phyloP scores from a whole-genome alignment of 352 stramenopile species.

The Globisporangium paroecandrum region DNA sequence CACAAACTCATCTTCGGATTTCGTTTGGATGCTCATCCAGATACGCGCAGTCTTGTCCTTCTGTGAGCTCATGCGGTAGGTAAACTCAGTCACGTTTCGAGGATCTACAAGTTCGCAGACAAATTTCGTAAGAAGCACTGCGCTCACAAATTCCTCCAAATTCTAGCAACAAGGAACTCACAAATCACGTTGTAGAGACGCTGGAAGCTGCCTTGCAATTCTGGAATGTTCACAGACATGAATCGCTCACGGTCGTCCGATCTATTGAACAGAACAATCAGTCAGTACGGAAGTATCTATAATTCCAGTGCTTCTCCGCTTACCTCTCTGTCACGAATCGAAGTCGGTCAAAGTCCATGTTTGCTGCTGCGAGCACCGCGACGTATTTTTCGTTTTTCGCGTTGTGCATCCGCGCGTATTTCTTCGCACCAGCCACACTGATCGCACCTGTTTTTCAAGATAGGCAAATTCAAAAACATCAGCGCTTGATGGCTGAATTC shows the following conservation, averaged over 20 bases:
- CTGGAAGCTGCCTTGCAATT: slow-evolving; percentile 92
- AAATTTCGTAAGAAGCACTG: background rate
- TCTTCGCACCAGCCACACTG: slow-evolving; percentile 94
- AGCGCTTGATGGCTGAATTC: background rate
- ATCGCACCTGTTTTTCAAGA: slow-evolving; percentile 79
- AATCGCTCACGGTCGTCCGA: slow-evolving; percentile 95
- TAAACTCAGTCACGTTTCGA: slow-evolving; percentile 95
- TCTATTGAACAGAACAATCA: slow-evolving; percentile 23
- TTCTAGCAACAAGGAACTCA: slow-evolving; percentile 24
- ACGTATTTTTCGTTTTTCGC: slow-evolving; percentile 85
- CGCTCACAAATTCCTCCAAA: background rate
- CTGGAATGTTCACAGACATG: slow-evolving; percentile 95
- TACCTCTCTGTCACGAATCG: slow-evolving; percentile 90
- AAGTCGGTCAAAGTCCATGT: slow-evolving; percentile 99
- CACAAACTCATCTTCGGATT: slow-evolving; percentile 58
- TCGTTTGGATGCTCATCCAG: slow-evolving; percentile 95
- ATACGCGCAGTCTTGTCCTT: slow-evolving; percentile 85
- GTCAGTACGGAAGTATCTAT: background rate
- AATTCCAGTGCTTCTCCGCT: no score
- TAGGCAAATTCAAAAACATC: slow-evolving; percentile 6
- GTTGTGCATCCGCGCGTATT: slow-evolving; percentile 77
- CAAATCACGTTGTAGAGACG: slow-evolving; percentile 76
- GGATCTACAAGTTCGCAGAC: slow-evolving; percentile 35
- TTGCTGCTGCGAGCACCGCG: slow-evolving; percentile 95
- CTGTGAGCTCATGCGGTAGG: slow-evolving; percentile 90